These are phyloP conservation scores for Gymnopus androsaceus DNA, from an alignment of 1,284 basidiomycete genomes.

Conservation along the genomic window DNA sequence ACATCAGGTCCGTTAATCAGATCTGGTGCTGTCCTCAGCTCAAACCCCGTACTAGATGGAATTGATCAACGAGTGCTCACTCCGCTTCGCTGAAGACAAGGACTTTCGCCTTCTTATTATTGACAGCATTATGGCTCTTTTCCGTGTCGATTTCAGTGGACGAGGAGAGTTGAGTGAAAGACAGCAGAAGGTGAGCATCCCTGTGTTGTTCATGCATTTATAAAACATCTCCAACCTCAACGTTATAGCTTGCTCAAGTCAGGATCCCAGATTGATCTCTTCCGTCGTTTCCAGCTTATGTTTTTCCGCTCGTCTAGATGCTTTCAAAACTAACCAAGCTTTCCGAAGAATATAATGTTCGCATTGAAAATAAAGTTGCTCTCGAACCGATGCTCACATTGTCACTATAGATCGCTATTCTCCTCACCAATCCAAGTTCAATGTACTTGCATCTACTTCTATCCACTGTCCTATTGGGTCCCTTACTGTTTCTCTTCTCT, in stretches of 20 bases:
- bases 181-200: conserved; percentile 76
- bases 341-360: conserved; percentile 86
- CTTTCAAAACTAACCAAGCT: conserved; percentile 87
- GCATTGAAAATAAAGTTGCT: conserved; percentile 17
- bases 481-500: conserved; percentile 9
- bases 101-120: conserved; percentile 81
- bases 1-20: conserved; percentile 65
- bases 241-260: conserved; percentile 64
- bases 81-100: conserved; percentile 81
- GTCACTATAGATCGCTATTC: conserved; percentile 74
- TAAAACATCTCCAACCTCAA: not conserved
- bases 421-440: conserved; percentile 94
- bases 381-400: conserved; percentile 14
- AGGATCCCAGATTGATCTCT: conserved; percentile 7
- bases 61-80: conserved; percentile 81
- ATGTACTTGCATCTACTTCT: conserved; percentile 49
- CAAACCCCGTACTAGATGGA: conserved; percentile 65
- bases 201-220: not conserved
- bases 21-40: not conserved
- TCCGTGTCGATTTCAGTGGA: conserved; percentile 90
- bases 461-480: not conserved
- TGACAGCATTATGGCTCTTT: conserved; percentile 94
- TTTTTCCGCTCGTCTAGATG: conserved; percentile 53
- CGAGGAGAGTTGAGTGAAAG: conserved; percentile 91
- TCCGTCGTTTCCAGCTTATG: not conserved